Conservation (phyloP, 192 early-diverging fungal genomes). For the Coemansia sp. region DNA sequence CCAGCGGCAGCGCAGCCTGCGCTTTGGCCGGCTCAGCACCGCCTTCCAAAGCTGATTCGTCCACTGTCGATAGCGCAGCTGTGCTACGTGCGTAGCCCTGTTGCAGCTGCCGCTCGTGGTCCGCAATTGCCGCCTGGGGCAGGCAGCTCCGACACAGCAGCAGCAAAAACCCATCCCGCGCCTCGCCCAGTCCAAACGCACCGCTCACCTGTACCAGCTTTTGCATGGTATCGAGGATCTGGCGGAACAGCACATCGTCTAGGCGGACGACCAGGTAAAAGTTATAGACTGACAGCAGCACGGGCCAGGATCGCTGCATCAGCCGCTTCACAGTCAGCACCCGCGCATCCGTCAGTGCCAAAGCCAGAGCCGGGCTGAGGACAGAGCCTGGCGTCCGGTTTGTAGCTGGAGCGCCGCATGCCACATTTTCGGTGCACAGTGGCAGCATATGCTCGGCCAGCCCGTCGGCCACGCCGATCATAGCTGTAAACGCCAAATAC, state of each 20-base stretch:
- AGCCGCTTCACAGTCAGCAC: constrained; percentile 61
- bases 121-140: constrained; percentile 53
- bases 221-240: constrained; percentile 66
- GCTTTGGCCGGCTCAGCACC: background rate
- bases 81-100: background rate
- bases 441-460: constrained; percentile 67
- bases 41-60: background rate
- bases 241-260: constrained; percentile 82
- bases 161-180: constrained; percentile 83
- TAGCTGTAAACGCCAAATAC: constrained; percentile 69
- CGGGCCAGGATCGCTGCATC: constrained; percentile 79
- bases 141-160: constrained; percentile 83
- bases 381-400: constrained; percentile 53
- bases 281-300: constrained; percentile 71
- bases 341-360: background rate
- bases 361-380: constrained; percentile 47
- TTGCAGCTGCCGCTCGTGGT: constrained; percentile 27
- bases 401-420: constrained; percentile 23
- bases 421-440: constrained; percentile 27
- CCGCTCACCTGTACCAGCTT: constrained; percentile 79
- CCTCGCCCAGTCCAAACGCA: constrained; percentile 69
- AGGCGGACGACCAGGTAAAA: constrained; percentile 73
- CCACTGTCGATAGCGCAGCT: background rate
- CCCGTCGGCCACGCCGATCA: constrained; percentile 69
- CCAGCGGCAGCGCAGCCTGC: constrained; percentile 14